Evolutionary conservation across 352 stramenopile species (phyloP).

Genomic region (Globisporangium cederbergense): DNA sequence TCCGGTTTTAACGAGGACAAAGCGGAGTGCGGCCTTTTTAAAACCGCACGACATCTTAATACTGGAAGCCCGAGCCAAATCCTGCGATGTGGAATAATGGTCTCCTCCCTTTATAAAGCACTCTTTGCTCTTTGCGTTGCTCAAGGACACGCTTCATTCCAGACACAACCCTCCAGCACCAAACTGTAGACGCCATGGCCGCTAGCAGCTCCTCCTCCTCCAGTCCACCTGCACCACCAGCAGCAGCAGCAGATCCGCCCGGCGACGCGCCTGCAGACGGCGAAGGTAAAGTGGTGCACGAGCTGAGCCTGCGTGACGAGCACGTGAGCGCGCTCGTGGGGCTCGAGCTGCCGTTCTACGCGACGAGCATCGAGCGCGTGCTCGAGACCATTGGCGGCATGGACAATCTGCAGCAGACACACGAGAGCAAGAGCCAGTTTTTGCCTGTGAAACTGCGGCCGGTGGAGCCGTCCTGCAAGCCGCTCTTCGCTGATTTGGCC

Average conservation of each 20-base stretch:
- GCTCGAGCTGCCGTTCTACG: conserved; percentile 68
- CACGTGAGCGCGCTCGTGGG: conserved; percentile 48
- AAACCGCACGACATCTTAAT: background rate
- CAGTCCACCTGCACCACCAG: background rate
- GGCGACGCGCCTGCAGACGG: background rate
- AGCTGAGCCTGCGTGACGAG: conserved; percentile 30
- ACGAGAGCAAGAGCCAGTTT: conserved; percentile 75
- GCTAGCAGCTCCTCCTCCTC: background rate
- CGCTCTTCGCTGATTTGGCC: conserved; percentile 74
- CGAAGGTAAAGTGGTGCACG: background rate
- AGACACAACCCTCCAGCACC: no score
- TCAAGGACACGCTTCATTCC: no score
- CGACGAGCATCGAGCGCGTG: conserved; percentile 35
- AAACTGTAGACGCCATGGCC: background rate
- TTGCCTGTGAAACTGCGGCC: conserved; percentile 74
- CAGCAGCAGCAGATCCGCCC: background rate
- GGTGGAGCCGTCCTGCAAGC: conserved; percentile 74
- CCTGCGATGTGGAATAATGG: no score
- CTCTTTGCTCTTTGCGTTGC: no score
- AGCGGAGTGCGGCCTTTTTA: background rate
- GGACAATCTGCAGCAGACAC: conserved; percentile 49
- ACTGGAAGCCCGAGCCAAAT: background rate
- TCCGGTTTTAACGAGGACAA: background rate
- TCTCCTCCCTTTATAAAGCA: no score
- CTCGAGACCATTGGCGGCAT: conserved; percentile 63